Evolutionary conservation across 2,329 filamentous ascomycete genomes (phyloP).

Genomic region (Lojkania enalia): DNA sequence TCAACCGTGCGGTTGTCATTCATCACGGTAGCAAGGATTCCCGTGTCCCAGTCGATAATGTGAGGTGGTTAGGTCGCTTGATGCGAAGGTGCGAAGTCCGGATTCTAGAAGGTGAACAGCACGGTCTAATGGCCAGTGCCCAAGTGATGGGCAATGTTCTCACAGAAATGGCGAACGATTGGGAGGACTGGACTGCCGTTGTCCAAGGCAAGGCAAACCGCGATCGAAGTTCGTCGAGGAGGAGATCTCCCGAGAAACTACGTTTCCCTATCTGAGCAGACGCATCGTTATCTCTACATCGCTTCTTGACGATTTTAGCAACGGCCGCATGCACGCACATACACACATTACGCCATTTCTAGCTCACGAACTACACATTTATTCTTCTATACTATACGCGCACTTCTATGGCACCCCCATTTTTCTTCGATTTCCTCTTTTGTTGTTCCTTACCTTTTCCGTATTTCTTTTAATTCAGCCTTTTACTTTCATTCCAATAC

Average conservation of each 20-base stretch:
- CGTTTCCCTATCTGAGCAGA: neutral
- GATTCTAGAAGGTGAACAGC: constrained; percentile 86
- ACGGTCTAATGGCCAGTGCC: constrained; percentile 94
- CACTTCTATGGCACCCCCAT: too few relatives aligned
- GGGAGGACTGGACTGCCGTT: constrained; percentile 56
- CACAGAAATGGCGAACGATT: constrained; percentile 91
- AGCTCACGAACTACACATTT: too few relatives aligned
- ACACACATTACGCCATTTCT: too few relatives aligned
- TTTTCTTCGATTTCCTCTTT: too few relatives aligned
- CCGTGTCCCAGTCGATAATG: constrained; percentile 91
- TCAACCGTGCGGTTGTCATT: constrained; percentile 86
- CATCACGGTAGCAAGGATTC: constrained; percentile 91
- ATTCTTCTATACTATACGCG: too few relatives aligned
- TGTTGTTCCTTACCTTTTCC: too few relatives aligned
- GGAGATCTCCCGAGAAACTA: constrained; percentile 23
- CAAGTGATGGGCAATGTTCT: constrained; percentile 91
- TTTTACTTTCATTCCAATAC: too few relatives aligned
- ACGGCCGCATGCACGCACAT: too few relatives aligned
- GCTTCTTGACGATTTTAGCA: neutral
- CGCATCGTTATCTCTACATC: neutral
- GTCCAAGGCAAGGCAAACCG: constrained; percentile 22
- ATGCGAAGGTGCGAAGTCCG: constrained; percentile 94
- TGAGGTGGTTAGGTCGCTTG: constrained; percentile 88
- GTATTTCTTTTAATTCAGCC: too few relatives aligned
- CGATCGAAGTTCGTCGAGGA: constrained; percentile 18